Evolutionary conservation across 163 green algal species (phyloP).

Genomic region (Chlamydomonas reinhardtii): DNA sequence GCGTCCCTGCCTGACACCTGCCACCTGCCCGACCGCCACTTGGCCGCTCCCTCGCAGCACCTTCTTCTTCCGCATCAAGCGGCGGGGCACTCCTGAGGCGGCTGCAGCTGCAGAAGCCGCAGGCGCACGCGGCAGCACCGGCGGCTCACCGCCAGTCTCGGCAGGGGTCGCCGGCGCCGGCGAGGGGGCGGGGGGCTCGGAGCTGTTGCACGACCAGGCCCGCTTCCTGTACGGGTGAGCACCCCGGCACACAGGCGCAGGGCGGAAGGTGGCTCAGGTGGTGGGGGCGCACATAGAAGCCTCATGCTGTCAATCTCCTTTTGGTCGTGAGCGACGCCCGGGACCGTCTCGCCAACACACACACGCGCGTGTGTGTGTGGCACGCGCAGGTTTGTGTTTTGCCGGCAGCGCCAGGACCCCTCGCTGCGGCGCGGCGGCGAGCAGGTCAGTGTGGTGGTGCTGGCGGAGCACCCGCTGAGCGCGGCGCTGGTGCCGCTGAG

Average conservation of each 20-base stretch:
- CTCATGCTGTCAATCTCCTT: too few relatives aligned
- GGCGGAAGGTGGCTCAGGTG: too few relatives aligned
- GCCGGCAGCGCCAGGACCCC: constrained; percentile 88
- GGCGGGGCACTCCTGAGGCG: not conserved
- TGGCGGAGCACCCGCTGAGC: constrained; percentile 55
- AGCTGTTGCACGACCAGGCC: not conserved
- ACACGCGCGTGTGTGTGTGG: too few relatives aligned
- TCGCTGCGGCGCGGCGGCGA: constrained; percentile 80
- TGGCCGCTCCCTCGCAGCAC: constrained; percentile 65
- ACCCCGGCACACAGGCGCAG: too few relatives aligned
- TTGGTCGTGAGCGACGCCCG: too few relatives aligned
- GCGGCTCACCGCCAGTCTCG: not conserved
- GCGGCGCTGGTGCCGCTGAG: constrained; percentile 16
- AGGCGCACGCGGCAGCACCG: not conserved
- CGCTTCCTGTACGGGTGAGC: constrained; percentile 70
- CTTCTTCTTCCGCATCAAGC: constrained; percentile 79
- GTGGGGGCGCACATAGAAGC: too few relatives aligned
- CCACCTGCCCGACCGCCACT: too few relatives aligned
- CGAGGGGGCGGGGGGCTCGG: not conserved
- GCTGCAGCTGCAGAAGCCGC: not conserved
- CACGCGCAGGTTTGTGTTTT: constrained; percentile 80
- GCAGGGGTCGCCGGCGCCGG: not conserved
- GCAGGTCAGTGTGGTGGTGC: constrained; percentile 69
- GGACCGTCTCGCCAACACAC: too few relatives aligned
- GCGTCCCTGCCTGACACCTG: too few relatives aligned